Evolutionary conservation across 106 monocot species (phyloP).

Genomic region (Dioscorea zingiberensis): DNA sequence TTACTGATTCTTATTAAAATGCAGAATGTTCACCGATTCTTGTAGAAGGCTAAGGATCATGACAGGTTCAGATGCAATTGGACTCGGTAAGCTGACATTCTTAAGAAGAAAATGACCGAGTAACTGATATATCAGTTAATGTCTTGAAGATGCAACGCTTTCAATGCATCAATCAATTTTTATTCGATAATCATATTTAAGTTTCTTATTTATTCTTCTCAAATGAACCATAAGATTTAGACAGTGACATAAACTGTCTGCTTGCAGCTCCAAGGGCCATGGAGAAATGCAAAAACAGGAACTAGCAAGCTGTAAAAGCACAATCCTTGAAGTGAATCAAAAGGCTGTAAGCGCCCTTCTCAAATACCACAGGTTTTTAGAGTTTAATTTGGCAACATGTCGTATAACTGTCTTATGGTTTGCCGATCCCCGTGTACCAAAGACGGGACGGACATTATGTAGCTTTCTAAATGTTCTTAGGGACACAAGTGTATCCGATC

Average conservation of each 20-base stretch:
- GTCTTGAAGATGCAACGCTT: no score
- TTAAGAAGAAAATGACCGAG: no score
- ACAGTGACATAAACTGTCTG: neutral
- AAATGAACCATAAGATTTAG: no score
- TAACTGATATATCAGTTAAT: no score
- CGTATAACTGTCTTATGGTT: constrained; percentile 8
- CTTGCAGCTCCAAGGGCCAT: constrained; percentile 44
- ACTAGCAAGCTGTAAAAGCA: constrained; percentile 6
- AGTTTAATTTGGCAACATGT: constrained; percentile 7
- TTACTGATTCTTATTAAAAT: neutral
- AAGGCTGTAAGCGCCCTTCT: constrained; percentile 9
- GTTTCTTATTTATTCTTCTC: no score
- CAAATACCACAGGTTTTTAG: constrained; percentile 2
- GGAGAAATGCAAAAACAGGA: constrained; percentile 46
- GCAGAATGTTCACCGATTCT: constrained; percentile 57
- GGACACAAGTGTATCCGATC: constrained; percentile 2
- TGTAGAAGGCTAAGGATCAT: constrained; percentile 59
- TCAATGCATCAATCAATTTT: no score
- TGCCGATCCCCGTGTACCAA: constrained; percentile 4
- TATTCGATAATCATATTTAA: no score
- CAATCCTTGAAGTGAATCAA: neutral
- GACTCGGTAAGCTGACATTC: constrained; percentile 26
- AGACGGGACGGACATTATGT: constrained; percentile 2
- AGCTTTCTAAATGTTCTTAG: constrained; percentile 9
- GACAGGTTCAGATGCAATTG: constrained; percentile 65